Evolutionary conservation across 805 yeast species (phyloP).

Genomic region (Naumovozyma dairenensis): DNA sequence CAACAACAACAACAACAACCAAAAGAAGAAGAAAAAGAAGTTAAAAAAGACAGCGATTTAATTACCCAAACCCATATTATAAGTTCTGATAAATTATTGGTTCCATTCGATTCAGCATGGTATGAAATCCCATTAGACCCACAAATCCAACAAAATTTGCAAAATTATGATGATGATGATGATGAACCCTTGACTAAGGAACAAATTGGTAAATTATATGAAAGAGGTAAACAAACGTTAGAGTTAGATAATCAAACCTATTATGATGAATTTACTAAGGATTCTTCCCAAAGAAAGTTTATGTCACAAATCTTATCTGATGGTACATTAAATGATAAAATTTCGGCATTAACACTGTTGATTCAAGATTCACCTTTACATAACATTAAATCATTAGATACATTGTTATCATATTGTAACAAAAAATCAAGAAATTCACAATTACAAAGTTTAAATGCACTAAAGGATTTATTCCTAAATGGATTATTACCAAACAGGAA

Average conservation of each 20-base stretch:
- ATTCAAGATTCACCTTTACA: constrained; percentile 94
- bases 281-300: constrained; percentile 76
- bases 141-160: constrained; percentile 14
- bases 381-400: constrained; percentile 73
- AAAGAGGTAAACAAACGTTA: constrained; percentile 55
- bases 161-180: constrained; percentile 17
- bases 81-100: constrained; percentile 42
- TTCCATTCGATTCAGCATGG: constrained; percentile 70
- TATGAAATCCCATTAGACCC: constrained; percentile 45
- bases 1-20: constrained; percentile 21
- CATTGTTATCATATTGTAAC: constrained; percentile 65
- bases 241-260: constrained; percentile 65
- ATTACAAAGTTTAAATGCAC: constrained; percentile 77
- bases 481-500: constrained; percentile 85
- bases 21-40: constrained; percentile 17
- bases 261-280: constrained; percentile 61
- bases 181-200: constrained; percentile 31
- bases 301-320: constrained; percentile 76
- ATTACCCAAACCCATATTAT: constrained; percentile 34
- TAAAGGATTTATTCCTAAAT: constrained; percentile 76
- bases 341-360: constrained; percentile 84
- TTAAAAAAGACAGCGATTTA: constrained; percentile 23
- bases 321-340: constrained; percentile 93
- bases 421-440: constrained; percentile 93
- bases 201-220: constrained; percentile 50